Evolutionary conservation across 192 early-diverging fungal species (phyloP).

Genomic region (Coemansia aciculifera): DNA sequence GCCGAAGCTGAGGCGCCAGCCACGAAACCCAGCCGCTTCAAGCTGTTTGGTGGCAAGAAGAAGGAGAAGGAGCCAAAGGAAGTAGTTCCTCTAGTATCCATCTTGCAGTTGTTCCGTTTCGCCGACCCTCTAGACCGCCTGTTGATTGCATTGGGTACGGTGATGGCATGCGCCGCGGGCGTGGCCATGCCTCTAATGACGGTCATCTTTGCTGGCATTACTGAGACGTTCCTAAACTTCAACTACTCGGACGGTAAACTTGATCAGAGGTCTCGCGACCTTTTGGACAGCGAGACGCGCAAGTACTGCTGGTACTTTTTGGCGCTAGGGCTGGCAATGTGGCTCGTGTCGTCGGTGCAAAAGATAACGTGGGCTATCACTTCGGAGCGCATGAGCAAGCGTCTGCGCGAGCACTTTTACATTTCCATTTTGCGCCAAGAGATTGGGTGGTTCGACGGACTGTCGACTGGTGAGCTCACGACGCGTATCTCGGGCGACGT

Average conservation of each 20-base stretch:
- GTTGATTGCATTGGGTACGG: slow-evolving; percentile 54
- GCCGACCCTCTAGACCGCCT: slow-evolving; percentile 60
- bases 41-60: slow-evolving; percentile 3
- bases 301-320: slow-evolving; percentile 52
- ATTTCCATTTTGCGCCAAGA: slow-evolving; percentile 81
- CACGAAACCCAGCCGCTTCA: background rate
- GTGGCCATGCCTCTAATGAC: slow-evolving; percentile 55
- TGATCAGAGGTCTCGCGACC: slow-evolving; percentile 15
- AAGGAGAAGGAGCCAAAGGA: slow-evolving; percentile 25
- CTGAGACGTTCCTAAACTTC: slow-evolving; percentile 29
- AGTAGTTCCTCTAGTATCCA: slow-evolving; percentile 55
- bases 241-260: background rate
- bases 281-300: slow-evolving; percentile 40
- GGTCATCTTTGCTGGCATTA: slow-evolving; percentile 42
- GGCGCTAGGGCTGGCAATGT: slow-evolving; percentile 23
- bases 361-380: slow-evolving; percentile 30
- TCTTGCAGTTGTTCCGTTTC: slow-evolving; percentile 70
- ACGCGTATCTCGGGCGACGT: slow-evolving; percentile 87
- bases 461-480: slow-evolving; percentile 77
- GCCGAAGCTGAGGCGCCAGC: background rate
- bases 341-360: slow-evolving; percentile 20
- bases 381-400: slow-evolving; percentile 64
- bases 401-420: slow-evolving; percentile 76
- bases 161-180: slow-evolving; percentile 46
- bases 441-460: slow-evolving; percentile 82